Evolutionary conservation across 495 filamentous ascomycete genomes (phyloP).

Genomic region (Xylaria nigripes): DNA sequence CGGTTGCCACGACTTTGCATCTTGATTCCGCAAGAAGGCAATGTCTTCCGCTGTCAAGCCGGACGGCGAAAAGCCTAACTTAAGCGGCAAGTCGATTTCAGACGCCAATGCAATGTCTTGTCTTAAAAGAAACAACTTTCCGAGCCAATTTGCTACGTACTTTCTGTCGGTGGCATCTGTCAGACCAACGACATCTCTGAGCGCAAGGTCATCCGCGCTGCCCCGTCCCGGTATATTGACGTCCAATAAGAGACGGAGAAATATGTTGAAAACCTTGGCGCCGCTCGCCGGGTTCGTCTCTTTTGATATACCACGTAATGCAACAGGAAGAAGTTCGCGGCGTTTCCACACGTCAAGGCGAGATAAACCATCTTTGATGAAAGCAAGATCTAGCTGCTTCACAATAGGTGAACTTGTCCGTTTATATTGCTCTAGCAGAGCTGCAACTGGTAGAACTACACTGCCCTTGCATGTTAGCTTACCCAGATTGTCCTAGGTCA

Average conservation of each 20-base stretch:
- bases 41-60: conserved; percentile 66
- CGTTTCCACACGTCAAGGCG: conserved; percentile 48
- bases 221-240: conserved; percentile 68
- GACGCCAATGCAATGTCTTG: conserved; percentile 25
- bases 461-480: conserved; percentile 27
- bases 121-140: conserved; percentile 69
- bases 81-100: conserved; percentile 19
- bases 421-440: conserved; percentile 85
- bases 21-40: conserved; percentile 61
- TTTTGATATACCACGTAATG: conserved; percentile 64
- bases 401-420: conserved; percentile 60
- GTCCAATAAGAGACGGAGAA: conserved; percentile 64
- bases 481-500: background rate
- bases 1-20: conserved; percentile 63
- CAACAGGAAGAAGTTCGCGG: conserved; percentile 56
- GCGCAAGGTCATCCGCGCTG: conserved; percentile 61
- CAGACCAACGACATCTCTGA: conserved; percentile 62
- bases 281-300: conserved; percentile 55
- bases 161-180: conserved; percentile 53
- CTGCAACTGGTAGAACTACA: conserved; percentile 74
- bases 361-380: conserved; percentile 78
- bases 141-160: conserved; percentile 70
- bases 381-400: conserved; percentile 79
- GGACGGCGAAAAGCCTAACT: conserved; percentile 44
- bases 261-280: conserved; percentile 72